These are phyloP conservation scores for Colletotrichum scovillei DNA, from an alignment of 2,329 filamentous ascomycete species.

Conservation along the genomic window DNA sequence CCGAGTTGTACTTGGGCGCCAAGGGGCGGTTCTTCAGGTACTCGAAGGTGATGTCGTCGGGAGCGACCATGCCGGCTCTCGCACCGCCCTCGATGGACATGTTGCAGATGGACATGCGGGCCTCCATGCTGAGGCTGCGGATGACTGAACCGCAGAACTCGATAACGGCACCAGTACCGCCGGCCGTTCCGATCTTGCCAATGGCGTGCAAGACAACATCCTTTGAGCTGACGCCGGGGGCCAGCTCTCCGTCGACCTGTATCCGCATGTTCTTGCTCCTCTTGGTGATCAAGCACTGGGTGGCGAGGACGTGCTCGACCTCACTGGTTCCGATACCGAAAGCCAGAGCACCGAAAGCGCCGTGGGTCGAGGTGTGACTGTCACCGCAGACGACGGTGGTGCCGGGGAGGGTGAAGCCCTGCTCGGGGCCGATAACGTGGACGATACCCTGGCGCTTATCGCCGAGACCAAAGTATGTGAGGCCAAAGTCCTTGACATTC, in stretches of 20 bases:
- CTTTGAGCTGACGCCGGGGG: slow-evolving; percentile 94
- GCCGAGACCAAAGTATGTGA: slow-evolving; percentile 96
- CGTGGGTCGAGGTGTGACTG: slow-evolving; percentile 97
- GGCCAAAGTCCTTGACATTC: slow-evolving; percentile 95
- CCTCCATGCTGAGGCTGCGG: slow-evolving; percentile 90
- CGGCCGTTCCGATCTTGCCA: slow-evolving; percentile 92
- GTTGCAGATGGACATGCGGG: slow-evolving; percentile 99
- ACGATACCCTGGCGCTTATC: slow-evolving; percentile 99
- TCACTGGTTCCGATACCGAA: slow-evolving; percentile 98
- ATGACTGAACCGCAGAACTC: slow-evolving; percentile 98
- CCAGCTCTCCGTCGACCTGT: slow-evolving; percentile 90
- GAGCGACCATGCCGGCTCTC: slow-evolving; percentile 95
- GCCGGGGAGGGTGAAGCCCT: slow-evolving; percentile 96
- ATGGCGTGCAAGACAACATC: slow-evolving; percentile 95
- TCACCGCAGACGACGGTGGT: slow-evolving; percentile 98
- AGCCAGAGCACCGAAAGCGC: slow-evolving; percentile 92
- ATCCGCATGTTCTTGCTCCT: slow-evolving; percentile 99
- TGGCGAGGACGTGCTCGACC: slow-evolving; percentile 97
- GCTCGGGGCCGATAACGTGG: slow-evolving; percentile 97
- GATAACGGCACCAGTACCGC: slow-evolving; percentile 93
- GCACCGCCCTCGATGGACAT: slow-evolving; percentile 99
- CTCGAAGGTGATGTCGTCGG: slow-evolving; percentile 92
- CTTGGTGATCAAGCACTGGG: slow-evolving; percentile 93
- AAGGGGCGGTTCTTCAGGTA: slow-evolving; percentile 93
- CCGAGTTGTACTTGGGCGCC: slow-evolving; percentile 84